These are phyloP conservation scores for Fusarium setosum DNA, from an alignment of 2,329 filamentous ascomycete species.

Conservation along the genomic window DNA sequence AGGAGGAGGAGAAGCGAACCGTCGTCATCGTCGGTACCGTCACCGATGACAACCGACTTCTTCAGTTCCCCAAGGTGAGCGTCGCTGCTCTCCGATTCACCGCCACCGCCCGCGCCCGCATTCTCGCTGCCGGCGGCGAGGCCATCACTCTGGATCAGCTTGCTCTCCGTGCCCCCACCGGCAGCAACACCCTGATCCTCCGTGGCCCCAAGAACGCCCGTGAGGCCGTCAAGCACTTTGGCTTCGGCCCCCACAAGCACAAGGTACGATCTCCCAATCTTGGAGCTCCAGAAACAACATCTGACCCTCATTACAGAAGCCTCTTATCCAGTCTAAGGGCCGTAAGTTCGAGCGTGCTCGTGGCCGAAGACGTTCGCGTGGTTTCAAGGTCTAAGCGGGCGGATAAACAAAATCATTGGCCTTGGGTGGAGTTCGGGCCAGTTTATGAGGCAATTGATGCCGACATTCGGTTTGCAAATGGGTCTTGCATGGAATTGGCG, in stretches of 20 bases:
- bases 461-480: constrained; percentile 47
- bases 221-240: constrained; percentile 99
- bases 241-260: constrained; percentile 96
- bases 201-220: constrained; percentile 98
- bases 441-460: constrained; percentile 44
- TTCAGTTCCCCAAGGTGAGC: constrained; percentile 90
- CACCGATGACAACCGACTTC: constrained; percentile 96
- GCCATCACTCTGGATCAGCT: constrained; percentile 97
- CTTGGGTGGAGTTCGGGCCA: constrained; percentile 43
- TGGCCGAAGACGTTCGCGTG: constrained; percentile 97
- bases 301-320: constrained; percentile 75
- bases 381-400: constrained; percentile 97
- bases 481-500: constrained; percentile 58
- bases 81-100: constrained; percentile 98
- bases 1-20: constrained; percentile 81
- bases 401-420: constrained; percentile 39
- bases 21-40: constrained; percentile 94
- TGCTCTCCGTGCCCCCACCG: constrained; percentile 92
- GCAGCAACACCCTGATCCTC: constrained; percentile 96
- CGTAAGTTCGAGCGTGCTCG: constrained; percentile 99
- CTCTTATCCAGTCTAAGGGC: constrained; percentile 97
- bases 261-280: constrained; percentile 71
- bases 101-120: constrained; percentile 92
- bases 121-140: constrained; percentile 93
- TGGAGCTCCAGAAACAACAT: not conserved